A percentile compares a stretch with the other conserved stretches of the same genome.
phyloP scores from a whole-genome alignment of 2,329 filamentous ascomycete species.

The Ophiocordyceps camponoti-floridani region DNA sequence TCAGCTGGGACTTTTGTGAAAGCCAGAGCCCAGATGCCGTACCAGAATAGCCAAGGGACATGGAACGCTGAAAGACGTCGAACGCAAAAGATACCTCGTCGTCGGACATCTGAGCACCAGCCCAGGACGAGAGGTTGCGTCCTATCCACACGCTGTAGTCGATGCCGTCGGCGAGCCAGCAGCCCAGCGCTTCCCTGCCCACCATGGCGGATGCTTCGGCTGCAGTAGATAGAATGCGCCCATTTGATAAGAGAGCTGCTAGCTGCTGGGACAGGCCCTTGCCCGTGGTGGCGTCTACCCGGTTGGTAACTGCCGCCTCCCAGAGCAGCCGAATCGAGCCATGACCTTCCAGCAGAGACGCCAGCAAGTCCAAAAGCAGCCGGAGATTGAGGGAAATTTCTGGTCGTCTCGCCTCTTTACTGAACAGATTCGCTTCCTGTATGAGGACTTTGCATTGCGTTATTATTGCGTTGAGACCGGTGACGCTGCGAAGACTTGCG shows the following conservation, averaged over 20 bases:
- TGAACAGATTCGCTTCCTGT: conserved; percentile 24
- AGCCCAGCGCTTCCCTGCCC: conserved; percentile 13
- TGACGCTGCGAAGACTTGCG: conserved; percentile 50
- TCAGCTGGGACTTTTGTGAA: conserved; percentile 5
- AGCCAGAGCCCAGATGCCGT: conserved; percentile 6
- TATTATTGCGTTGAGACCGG: conserved; percentile 61
- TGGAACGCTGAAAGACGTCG: conserved; percentile 35
- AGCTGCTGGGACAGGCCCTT: conserved; percentile 18
- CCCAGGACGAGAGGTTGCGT: conserved; percentile 35
- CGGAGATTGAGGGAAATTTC: conserved; percentile 24
- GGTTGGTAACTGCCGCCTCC: conserved; percentile 11
- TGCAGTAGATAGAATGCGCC: conserved; percentile 28
- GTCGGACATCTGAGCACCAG: conserved; percentile 11
- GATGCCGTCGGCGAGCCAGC: conserved; percentile 48
- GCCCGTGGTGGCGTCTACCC: conserved; percentile 9
- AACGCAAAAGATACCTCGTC: conserved; percentile 23
- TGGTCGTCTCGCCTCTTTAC: conserved; percentile 18
- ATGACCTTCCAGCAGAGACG: conserved; percentile 20
- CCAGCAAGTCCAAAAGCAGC: conserved; percentile 25
- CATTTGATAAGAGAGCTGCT: conserved; percentile 26
- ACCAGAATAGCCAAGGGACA: conserved; percentile 61
- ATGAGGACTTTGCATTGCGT: conserved; percentile 49
- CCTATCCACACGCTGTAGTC: conserved; percentile 58
- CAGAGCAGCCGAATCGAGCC: conserved; percentile 19
- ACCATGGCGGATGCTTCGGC: conserved; percentile 37